These are phyloP conservation scores for Sporothrix humicola DNA, from an alignment of 2,329 filamentous ascomycete genomes.

Conservation along the genomic window DNA sequence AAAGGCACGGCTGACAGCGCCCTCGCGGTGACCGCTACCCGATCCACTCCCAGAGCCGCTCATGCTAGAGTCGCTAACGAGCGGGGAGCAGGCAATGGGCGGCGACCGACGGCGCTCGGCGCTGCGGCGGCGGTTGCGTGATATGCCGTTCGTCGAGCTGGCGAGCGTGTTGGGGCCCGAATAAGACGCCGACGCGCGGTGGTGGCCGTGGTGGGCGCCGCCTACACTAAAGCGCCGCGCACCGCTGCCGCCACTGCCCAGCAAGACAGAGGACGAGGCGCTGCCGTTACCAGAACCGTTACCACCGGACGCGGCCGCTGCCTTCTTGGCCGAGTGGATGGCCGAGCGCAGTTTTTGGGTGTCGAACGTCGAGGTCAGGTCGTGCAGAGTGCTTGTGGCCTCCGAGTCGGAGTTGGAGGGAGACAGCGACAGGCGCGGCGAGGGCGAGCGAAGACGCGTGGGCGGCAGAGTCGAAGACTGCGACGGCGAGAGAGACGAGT, in stretches of 20 bases:
- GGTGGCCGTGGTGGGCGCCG: slow-evolving; percentile 40
- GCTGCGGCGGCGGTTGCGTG: slow-evolving; percentile 55
- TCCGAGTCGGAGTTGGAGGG: slow-evolving; percentile 39
- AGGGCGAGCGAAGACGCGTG: slow-evolving; percentile 32
- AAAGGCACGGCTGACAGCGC: slow-evolving; percentile 44
- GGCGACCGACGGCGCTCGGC: slow-evolving; percentile 59
- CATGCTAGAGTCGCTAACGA: background rate
- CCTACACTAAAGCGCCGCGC: slow-evolving; percentile 33
- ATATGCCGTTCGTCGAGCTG: slow-evolving; percentile 62
- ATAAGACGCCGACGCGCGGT: slow-evolving; percentile 46
- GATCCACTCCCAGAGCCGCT: background rate
- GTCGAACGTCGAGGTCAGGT: slow-evolving; percentile 54
- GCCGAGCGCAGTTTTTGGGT: slow-evolving; percentile 61
- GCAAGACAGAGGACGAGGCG: slow-evolving; percentile 45
- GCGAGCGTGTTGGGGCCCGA: slow-evolving; percentile 49
- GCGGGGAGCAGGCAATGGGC: slow-evolving; percentile 56
- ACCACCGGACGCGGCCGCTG: slow-evolving; percentile 43
- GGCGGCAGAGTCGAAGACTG: background rate
- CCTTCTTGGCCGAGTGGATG: slow-evolving; percentile 58
- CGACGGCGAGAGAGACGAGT: slow-evolving; percentile 28
- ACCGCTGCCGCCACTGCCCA: slow-evolving; percentile 32
- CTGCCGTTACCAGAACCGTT: slow-evolving; percentile 51
- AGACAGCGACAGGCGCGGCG: slow-evolving; percentile 38
- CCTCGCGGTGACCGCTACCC: slow-evolving; percentile 18
- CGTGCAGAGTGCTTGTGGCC: slow-evolving; percentile 2